Conservation (phyloP, 352 stramenopile genomes). For the Globisporangium alternatum region DNA sequence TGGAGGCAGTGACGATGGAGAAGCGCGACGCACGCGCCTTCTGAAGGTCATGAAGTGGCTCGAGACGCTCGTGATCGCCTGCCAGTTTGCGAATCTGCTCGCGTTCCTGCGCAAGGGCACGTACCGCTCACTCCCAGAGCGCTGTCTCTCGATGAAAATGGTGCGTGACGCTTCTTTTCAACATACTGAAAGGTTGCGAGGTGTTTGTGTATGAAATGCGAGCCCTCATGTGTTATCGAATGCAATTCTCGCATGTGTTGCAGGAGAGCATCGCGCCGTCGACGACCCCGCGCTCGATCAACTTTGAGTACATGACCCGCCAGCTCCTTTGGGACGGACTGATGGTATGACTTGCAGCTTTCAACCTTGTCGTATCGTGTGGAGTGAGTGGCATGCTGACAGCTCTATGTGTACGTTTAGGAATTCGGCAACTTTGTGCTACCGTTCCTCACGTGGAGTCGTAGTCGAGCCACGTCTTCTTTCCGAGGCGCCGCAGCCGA, state of each 20-base stretch:
- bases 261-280: constrained; percentile 60
- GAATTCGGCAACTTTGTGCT: constrained; percentile 81
- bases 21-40: constrained; percentile 30
- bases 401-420: constrained; percentile 25
- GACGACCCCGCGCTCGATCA: constrained; percentile 62
- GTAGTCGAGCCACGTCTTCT: constrained; percentile 22
- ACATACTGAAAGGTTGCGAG: too few relatives aligned
- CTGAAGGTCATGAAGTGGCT: constrained; percentile 66
- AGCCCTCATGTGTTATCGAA: neutral
- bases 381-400: neutral
- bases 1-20: constrained; percentile 7
- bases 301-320: constrained; percentile 87
- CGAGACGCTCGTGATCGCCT: constrained; percentile 62
- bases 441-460: constrained; percentile 68
- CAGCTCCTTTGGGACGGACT: constrained; percentile 81
- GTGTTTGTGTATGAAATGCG: neutral
- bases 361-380: neutral
- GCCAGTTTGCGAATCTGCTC: constrained; percentile 71
- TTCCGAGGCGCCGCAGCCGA: constrained; percentile 12
- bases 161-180: constrained; percentile 23
- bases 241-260: constrained; percentile 3
- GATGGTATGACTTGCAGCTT: constrained; percentile 40
- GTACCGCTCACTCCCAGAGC: constrained; percentile 73
- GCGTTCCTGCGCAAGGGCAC: constrained; percentile 67
- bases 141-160: constrained; percentile 66